These are phyloP conservation scores for Lasiosphaeriaceae sp. DNA, from an alignment of 495 filamentous ascomycete species.

Conservation along the genomic window DNA sequence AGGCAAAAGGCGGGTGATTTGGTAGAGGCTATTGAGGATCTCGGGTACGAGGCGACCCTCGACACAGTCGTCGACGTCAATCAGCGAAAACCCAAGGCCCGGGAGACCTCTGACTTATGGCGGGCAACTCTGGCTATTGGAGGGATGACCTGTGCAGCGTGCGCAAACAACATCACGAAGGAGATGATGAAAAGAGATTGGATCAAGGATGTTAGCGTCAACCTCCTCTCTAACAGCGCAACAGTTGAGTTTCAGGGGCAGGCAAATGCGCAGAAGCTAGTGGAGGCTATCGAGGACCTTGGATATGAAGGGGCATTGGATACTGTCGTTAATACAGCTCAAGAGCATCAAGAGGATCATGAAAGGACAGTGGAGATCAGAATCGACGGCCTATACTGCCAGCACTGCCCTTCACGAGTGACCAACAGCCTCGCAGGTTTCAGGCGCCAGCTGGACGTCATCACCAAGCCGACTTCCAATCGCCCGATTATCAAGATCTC, in stretches of 20 bases:
- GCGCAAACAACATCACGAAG: constrained; percentile 60
- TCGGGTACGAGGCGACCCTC: constrained; percentile 72
- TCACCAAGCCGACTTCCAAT: constrained; percentile 40
- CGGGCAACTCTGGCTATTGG: constrained; percentile 65
- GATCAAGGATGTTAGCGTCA: constrained; percentile 61
- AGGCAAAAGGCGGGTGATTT: constrained; percentile 50
- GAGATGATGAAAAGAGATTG: constrained; percentile 60
- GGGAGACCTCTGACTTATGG: constrained; percentile 36
- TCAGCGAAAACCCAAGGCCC: constrained; percentile 17
- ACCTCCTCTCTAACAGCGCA: constrained; percentile 70
- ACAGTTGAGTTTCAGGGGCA: constrained; percentile 58
- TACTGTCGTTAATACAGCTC: constrained; percentile 31
- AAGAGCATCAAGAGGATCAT: constrained; percentile 19
- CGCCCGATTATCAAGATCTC: constrained; percentile 64
- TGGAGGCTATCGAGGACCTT: constrained; percentile 70
- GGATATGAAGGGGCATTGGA: constrained; percentile 72
- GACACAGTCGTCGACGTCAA: constrained; percentile 42
- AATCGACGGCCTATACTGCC: constrained; percentile 84
- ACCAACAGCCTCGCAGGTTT: constrained; percentile 37
- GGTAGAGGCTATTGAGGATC: constrained; percentile 68
- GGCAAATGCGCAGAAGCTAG: constrained; percentile 50
- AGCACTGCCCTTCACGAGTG: constrained; percentile 70
- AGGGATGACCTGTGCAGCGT: constrained; percentile 83
- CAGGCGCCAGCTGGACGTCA: constrained; percentile 43
- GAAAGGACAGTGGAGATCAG: constrained; percentile 60